These are phyloP conservation scores for Aplosporella prunicola DNA, from an alignment of 2,329 filamentous ascomycete genomes.

Conservation along the genomic window DNA sequence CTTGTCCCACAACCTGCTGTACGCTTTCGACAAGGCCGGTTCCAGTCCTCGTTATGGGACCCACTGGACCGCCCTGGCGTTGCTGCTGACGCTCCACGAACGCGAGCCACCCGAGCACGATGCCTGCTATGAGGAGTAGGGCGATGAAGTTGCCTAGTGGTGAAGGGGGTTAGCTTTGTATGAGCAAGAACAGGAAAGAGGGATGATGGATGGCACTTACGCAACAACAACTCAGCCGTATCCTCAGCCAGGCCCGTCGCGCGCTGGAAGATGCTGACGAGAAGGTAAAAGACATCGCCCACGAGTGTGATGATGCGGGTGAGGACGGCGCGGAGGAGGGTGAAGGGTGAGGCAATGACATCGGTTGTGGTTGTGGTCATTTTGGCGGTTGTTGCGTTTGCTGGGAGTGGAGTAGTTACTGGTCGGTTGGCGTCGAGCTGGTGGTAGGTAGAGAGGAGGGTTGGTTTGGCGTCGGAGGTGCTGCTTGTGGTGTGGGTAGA, in stretches of 20 bases:
- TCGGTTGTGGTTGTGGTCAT: constrained; percentile 1
- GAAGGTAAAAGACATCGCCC: background rate
- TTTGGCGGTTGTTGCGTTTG: background rate
- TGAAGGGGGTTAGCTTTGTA: background rate
- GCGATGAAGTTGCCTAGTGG: constrained; percentile 5
- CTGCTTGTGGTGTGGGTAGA: background rate
- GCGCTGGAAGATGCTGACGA: constrained; percentile 7
- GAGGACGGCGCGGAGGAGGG: constrained; percentile 4
- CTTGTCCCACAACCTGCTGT: too few relatives aligned
- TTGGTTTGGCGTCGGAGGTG: background rate
- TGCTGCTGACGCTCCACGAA: constrained; percentile 4
- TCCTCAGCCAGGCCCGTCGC: constrained; percentile 1
- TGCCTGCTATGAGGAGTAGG: constrained; percentile 1
- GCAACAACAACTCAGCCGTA: constrained; percentile 1
- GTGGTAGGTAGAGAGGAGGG: background rate
- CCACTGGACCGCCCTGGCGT: background rate
- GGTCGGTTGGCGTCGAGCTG: too few relatives aligned
- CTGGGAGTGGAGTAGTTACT: too few relatives aligned
- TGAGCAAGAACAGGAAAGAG: background rate
- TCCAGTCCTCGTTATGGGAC: too few relatives aligned
- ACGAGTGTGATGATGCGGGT: constrained; percentile 5
- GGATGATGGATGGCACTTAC: background rate
- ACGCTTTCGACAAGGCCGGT: too few relatives aligned
- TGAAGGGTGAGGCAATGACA: constrained; percentile 6
- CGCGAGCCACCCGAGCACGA: background rate